Conservation (phyloP, 495 filamentous ascomycete species). For the Podospora conica region DNA sequence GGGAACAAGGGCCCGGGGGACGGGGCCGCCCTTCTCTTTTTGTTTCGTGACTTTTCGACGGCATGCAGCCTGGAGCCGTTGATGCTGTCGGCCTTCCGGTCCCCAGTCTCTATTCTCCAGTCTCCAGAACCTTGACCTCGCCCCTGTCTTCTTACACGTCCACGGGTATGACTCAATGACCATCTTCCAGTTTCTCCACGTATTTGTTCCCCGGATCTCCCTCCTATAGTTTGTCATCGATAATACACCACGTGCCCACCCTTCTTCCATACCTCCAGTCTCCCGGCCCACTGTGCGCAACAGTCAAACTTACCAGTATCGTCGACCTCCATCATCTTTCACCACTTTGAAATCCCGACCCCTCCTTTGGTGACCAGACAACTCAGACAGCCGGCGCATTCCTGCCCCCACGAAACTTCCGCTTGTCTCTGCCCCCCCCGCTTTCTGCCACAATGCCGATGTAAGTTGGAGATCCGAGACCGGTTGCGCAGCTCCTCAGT, state of each 20-base stretch:
- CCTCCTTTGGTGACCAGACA: conserved; percentile 6
- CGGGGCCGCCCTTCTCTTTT: background rate
- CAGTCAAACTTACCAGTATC: background rate
- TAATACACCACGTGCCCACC: too few relatives aligned
- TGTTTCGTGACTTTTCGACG: background rate
- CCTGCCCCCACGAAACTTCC: background rate
- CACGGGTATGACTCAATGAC: conserved; percentile 23
- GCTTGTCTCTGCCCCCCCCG: conserved; percentile 5
- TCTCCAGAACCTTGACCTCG: background rate
- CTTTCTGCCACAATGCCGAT: conserved; percentile 29
- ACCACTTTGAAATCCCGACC: background rate
- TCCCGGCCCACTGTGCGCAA: background rate
- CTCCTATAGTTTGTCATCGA: background rate
- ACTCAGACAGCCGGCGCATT: background rate
- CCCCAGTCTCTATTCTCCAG: background rate
- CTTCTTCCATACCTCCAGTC: background rate
- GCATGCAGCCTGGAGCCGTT: background rate
- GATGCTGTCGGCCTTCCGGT: background rate
- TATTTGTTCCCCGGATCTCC: conserved; percentile 6
- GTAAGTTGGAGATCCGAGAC: conserved; percentile 21
- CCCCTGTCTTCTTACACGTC: conserved; percentile 1
- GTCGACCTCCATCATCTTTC: background rate
- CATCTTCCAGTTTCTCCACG: background rate
- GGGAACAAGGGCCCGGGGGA: background rate
- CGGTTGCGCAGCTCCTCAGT: conserved; percentile 3